Conservation (phyloP, 176 grass and related monocot species). For the Cymbopogon citratus region DNA sequence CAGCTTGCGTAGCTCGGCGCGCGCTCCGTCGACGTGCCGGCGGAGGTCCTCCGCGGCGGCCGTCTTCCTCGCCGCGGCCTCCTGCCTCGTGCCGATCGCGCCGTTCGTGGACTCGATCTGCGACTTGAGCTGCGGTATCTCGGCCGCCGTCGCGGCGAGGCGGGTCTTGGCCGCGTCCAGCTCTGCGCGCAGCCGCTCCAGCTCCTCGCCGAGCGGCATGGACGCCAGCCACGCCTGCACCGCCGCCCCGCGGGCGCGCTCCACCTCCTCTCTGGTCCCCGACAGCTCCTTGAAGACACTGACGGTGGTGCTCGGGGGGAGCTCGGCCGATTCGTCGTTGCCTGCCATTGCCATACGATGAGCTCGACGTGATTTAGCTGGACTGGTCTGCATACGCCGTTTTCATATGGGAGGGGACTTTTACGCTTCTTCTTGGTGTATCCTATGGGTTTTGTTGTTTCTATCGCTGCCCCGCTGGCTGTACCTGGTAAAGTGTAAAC, state of each 20-base stretch:
- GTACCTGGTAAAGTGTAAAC: not conserved
- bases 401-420: not conserved
- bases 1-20: constrained; percentile 16
- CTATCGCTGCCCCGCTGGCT: not conserved
- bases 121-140: constrained; percentile 24
- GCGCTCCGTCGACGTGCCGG: not conserved
- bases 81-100: constrained; percentile 6
- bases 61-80: constrained; percentile 22
- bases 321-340: constrained; percentile 12
- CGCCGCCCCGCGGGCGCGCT: constrained; percentile 21
- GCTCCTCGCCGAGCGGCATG: constrained; percentile 37
- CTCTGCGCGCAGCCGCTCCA: constrained; percentile 24
- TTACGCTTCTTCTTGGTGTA: not conserved
- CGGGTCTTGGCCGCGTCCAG: constrained; percentile 29
- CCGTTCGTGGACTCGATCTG: constrained; percentile 31
- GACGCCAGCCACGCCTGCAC: constrained; percentile 26
- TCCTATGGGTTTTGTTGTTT: not conserved
- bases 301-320: not conserved
- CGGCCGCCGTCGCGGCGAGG: constrained; percentile 27
- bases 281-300: not conserved
- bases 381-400: not conserved
- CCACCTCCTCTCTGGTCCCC: constrained; percentile 27
- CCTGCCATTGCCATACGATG: not conserved
- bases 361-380: not conserved
- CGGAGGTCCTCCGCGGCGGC: constrained; percentile 23